Conservation (phyloP, 2,329 filamentous ascomycete species). For the Colletotrichum kahawae region DNA sequence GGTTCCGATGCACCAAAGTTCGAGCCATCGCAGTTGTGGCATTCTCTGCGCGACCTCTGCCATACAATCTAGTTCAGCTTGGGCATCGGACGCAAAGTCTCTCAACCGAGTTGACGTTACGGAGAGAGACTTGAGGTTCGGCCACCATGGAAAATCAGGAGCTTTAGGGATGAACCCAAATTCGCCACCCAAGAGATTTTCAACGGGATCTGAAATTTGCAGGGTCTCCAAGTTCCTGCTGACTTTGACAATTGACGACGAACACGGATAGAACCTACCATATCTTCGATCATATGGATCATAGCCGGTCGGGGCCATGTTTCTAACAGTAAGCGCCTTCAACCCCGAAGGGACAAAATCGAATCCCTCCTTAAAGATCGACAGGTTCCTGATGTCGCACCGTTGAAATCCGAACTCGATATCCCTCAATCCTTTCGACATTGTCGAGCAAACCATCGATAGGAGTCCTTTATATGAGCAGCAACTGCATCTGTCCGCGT, state of each 20-base stretch:
- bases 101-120: accelerated
- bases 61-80: not conserved
- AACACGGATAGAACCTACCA: not conserved
- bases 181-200: not conserved
- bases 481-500: accelerated
- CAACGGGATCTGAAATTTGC: not conserved
- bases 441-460: not conserved
- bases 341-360: not conserved
- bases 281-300: too few species aligned
- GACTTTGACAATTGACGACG: not conserved
- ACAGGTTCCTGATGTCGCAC: not conserved
- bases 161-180: too few species aligned
- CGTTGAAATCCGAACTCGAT: not conserved
- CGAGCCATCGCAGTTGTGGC: not conserved
- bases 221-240: not conserved
- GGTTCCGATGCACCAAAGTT: not conserved
- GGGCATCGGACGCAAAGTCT: accelerated
- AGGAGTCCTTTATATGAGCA: not conserved
- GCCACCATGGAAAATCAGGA: not conserved
- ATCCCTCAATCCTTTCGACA: not conserved
- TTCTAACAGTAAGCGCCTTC: not conserved
- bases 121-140: not conserved
- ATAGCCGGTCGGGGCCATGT: not conserved
- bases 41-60: not conserved
- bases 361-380: not conserved